A percentile compares a stretch with the other conserved stretches of the same genome.
These are phyloP conservation scores for Cicer bijugum DNA, from an alignment of 306 rosid species.

Conservation along the genomic window DNA sequence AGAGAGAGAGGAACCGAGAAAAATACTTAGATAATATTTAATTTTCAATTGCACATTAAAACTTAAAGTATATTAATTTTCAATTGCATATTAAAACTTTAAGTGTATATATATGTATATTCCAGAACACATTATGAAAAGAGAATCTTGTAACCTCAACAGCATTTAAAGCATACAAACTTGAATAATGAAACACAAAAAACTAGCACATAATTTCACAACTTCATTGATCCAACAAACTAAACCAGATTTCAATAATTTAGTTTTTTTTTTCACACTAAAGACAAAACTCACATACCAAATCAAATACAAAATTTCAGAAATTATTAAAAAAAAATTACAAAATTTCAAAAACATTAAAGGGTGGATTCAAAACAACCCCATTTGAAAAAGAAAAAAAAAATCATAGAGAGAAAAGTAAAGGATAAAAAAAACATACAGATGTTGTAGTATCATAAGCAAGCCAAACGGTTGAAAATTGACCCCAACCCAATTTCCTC, in stretches of 20 bases:
- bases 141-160: slow-evolving; percentile 28
- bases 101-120: background rate
- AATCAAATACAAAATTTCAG: background rate
- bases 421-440: slow-evolving; percentile 51
- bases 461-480: slow-evolving; percentile 98
- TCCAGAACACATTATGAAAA: background rate
- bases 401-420: slow-evolving; percentile 6
- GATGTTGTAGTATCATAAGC: slow-evolving; percentile 76
- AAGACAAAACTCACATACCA: too few species aligned
- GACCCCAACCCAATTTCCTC: slow-evolving; percentile 97
- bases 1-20: background rate
- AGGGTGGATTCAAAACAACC: background rate
- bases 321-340: background rate
- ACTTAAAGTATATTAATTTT: background rate
- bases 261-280: too few species aligned
- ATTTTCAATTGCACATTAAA: background rate
- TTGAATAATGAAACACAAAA: background rate
- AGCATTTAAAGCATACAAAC: slow-evolving; percentile 31
- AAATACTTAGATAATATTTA: background rate
- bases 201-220: background rate
- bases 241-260: slow-evolving; percentile 16
- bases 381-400: background rate
- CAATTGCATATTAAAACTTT: background rate
- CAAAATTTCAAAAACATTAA: background rate
- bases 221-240: background rate